These are phyloP conservation scores for Hemisphaericaspora nanyangensis DNA, from an alignment of 805 yeast species.

Conservation along the genomic window DNA sequence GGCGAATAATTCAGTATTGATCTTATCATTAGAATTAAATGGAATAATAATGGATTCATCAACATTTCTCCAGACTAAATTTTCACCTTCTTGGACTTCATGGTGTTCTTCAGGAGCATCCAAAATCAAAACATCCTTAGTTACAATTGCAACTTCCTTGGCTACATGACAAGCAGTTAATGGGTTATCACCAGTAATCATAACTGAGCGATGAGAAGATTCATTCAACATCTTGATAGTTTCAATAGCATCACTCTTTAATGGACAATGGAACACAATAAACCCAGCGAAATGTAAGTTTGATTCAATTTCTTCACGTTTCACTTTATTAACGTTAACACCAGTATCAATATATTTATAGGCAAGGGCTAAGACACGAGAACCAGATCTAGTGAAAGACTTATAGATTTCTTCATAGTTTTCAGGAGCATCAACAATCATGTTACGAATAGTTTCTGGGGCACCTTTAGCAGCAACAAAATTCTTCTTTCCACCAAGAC, in stretches of 20 bases:
- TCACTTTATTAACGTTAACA: conserved; percentile 49
- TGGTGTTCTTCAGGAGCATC: conserved; percentile 78
- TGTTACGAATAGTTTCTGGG: conserved; percentile 86
- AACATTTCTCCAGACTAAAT: conserved; percentile 81
- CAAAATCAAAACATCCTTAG: conserved; percentile 77
- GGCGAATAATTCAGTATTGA: conserved; percentile 55
- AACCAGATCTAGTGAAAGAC: conserved; percentile 90
- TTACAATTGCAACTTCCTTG: conserved; percentile 82
- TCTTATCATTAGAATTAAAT: conserved; percentile 53
- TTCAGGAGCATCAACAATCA: conserved; percentile 68
- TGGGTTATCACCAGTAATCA: conserved; percentile 99
- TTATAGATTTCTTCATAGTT: conserved; percentile 83
- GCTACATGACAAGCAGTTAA: conserved; percentile 98
- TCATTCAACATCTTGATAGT: conserved; percentile 90
- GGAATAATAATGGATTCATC: conserved; percentile 72
- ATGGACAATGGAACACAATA: conserved; percentile 94
- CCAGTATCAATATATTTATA: conserved; percentile 64
- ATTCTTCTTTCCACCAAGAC: conserved; percentile 43
- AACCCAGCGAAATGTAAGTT: conserved; percentile 83
- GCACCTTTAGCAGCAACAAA: conserved; percentile 95
- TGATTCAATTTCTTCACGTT: conserved; percentile 74
- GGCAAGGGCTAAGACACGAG: conserved; percentile 94
- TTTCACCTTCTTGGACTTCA: conserved; percentile 40
- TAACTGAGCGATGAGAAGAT: conserved; percentile 90
- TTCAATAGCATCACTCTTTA: conserved; percentile 88